A percentile compares a stretch with the other conserved stretches of the same genome.
Evolutionary conservation across 75 land plant species (phyloP).

Genomic region (Ceratopteris richardii): DNA sequence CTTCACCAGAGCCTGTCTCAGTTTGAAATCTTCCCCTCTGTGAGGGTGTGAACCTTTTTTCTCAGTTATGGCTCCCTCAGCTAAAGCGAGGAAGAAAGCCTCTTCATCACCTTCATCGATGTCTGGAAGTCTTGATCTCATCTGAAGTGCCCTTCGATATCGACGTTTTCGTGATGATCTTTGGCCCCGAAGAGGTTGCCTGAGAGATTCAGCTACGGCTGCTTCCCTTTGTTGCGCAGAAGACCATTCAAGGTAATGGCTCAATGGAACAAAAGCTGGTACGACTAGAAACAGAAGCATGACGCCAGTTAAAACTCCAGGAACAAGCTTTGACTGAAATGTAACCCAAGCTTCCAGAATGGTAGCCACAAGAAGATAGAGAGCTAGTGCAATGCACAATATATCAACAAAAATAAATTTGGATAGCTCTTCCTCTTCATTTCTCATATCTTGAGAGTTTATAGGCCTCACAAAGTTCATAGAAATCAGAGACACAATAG

Average conservation of each 20-base stretch:
- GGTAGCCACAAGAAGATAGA: slow-evolving; percentile 52
- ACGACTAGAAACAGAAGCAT: not conserved
- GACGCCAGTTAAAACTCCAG: not conserved
- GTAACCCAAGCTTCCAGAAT: not conserved
- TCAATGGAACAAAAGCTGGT: not conserved
- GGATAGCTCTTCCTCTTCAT: slow-evolving; percentile 32
- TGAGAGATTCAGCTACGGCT: not conserved
- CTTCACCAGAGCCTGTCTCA: slow-evolving; percentile 58
- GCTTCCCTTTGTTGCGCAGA: slow-evolving; percentile 10
- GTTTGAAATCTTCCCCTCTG: slow-evolving; percentile 75
- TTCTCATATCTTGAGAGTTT: slow-evolving; percentile 25
- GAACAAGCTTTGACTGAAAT: slow-evolving; percentile 1
- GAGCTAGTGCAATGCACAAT: slow-evolving; percentile 43
- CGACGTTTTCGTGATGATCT: too few species aligned
- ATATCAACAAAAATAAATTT: slow-evolving; percentile 50
- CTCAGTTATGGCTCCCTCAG: slow-evolving; percentile 47
- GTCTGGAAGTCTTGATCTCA: slow-evolving; percentile 1
- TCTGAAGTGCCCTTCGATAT: not conserved
- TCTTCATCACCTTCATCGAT: slow-evolving; percentile 27
- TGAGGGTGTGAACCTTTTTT: slow-evolving; percentile 46
- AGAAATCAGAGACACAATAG: slow-evolving; percentile 35
- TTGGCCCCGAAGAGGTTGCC: not conserved
- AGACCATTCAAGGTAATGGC: not conserved
- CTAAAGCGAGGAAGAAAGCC: slow-evolving; percentile 32
- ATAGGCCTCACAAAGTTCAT: slow-evolving; percentile 71